Base-by-base conservation (phyloP, 2,329 filamentous ascomycete species). In the Thelonectria blattea region DNA sequence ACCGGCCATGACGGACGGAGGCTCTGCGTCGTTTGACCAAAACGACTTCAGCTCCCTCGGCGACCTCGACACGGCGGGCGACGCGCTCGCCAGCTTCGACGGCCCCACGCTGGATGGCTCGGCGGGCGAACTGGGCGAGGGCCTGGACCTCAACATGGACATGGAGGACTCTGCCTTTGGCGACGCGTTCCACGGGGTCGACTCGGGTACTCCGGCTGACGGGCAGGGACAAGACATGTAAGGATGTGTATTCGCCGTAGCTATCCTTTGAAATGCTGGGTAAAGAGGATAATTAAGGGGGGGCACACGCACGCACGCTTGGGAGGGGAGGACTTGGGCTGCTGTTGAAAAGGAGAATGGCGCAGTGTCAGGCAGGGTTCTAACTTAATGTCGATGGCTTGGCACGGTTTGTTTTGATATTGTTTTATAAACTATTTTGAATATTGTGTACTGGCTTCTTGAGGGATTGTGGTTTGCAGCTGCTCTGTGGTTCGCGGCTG, bases 111-210 rank as follows among this genome's bases (percentile, higher is more conserved):
- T 81, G 30, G 80, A 81, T 42, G 74, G 72, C 4, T 73, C 70
- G 1, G 77, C 74, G 2, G 80, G 78, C 4, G 82, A 80, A 30
- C 74, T 85, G 5, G 84, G 80, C 20, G 84, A 86, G 43, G 85
- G 83, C 9, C 74, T 85, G n/a, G 83, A 85, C 72, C 74, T 88
- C 52, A 82, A 84, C 67, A 84, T 88, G 78, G 89, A 89, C 64
- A 84, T 92, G 80, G 90, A 92, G 48, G 90, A 93, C 70, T 92
- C 89, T 37, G 91, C 91, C 1, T 95, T 95, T 78, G 91, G 91
- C 3, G 91, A 95, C 68, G 91, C 91, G 1, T 92, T 94, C 76
- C 90, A 93, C 68, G 86, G 84, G 5, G 83, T 87, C 12, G 82
- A 80, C 43, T 72, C 72, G 10, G 74, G 69, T 53, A 80, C 78